These are phyloP conservation scores for Cyberlindnera mrakii DNA, from an alignment of 805 yeast genomes.

Conservation along the genomic window DNA sequence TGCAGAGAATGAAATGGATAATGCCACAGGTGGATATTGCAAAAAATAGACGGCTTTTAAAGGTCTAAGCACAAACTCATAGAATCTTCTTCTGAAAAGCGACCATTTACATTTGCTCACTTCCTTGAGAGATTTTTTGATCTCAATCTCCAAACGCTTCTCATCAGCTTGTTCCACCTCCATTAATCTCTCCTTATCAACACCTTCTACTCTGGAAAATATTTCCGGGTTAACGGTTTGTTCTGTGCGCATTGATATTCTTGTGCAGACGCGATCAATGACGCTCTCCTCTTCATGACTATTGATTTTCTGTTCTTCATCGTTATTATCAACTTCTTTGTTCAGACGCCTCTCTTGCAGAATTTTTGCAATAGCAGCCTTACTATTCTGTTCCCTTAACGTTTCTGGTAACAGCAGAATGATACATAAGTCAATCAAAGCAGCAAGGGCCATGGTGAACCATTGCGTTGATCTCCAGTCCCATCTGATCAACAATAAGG, in stretches of 20 bases:
- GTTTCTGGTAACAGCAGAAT: slow-evolving; percentile 72
- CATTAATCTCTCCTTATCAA: slow-evolving; percentile 2
- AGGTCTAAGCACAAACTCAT: slow-evolving; percentile 52
- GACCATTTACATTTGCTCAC: slow-evolving; percentile 15
- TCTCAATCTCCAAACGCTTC: slow-evolving; percentile 18
- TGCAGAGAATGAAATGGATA: slow-evolving; percentile 61
- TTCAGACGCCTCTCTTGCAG: slow-evolving; percentile 32
- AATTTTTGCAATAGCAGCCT: slow-evolving; percentile 41
- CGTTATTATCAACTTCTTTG: slow-evolving; percentile 2
- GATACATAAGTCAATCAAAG: slow-evolving; percentile 42
- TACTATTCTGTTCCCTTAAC: slow-evolving; percentile 49
- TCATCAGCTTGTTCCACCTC: slow-evolving; percentile 17
- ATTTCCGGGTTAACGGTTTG: background rate
- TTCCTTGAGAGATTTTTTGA: slow-evolving; percentile 20
- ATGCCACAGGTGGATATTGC: slow-evolving; percentile 65
- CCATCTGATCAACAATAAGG: slow-evolving; percentile 63
- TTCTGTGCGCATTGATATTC: slow-evolving; percentile 7
- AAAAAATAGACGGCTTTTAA: slow-evolving; percentile 54
- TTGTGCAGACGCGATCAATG: slow-evolving; percentile 4
- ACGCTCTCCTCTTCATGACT: too few relatives aligned
- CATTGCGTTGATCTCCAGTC: slow-evolving; percentile 91
- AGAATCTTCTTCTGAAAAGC: slow-evolving; percentile 25
- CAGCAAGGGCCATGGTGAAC: slow-evolving; percentile 68
- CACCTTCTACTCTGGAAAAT: slow-evolving; percentile 3
- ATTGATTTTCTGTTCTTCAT: slow-evolving; percentile 1